Conservation (phyloP, 371 early-diverging fungal genomes). For the Mucor circinelloides region DNA sequence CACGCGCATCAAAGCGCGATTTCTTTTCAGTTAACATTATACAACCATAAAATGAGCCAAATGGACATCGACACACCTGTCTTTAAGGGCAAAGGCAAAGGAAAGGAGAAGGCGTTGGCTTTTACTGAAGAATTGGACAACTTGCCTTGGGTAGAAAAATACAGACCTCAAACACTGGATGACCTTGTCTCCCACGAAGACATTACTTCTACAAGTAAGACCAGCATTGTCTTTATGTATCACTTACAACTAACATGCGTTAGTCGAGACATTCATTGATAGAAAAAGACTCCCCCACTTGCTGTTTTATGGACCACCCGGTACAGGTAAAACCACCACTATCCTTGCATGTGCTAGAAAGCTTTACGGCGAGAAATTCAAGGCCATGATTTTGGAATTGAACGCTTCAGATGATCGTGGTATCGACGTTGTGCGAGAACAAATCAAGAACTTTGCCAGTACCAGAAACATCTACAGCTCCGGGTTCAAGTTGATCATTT, state of each 20-base stretch:
- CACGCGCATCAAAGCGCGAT: conserved; percentile 2
- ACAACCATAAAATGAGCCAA: conserved; percentile 22
- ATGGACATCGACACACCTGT: conserved; percentile 33
- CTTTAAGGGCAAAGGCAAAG: conserved; percentile 24
- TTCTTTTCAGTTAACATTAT: not conserved
- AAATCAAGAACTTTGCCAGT: conserved; percentile 98
- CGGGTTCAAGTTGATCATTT: conserved; percentile 93
- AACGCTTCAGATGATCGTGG: conserved; percentile 99
- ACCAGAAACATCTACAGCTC: conserved; percentile 86
- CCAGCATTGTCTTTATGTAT: not conserved
- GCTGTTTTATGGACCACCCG: conserved; percentile 98
- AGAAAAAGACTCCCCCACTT: conserved; percentile 96
- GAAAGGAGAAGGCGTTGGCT: conserved; percentile 34
- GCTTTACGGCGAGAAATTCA: conserved; percentile 81
- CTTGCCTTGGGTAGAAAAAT: conserved; percentile 89
- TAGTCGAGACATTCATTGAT: conserved; percentile 87
- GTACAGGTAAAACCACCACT: conserved; percentile 98
- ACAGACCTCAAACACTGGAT: conserved; percentile 82
- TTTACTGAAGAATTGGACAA: conserved; percentile 23
- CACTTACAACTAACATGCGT: not conserved
- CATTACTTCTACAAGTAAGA: conserved; percentile 85
- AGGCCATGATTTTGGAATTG: conserved; percentile 91
- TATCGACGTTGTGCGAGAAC: conserved; percentile 98
- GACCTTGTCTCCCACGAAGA: conserved; percentile 93
- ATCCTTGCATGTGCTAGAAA: conserved; percentile 89